Evolutionary conservation across 1,284 basidiomycete genomes (phyloP).

Genomic region (Trichosporon ovoides): DNA sequence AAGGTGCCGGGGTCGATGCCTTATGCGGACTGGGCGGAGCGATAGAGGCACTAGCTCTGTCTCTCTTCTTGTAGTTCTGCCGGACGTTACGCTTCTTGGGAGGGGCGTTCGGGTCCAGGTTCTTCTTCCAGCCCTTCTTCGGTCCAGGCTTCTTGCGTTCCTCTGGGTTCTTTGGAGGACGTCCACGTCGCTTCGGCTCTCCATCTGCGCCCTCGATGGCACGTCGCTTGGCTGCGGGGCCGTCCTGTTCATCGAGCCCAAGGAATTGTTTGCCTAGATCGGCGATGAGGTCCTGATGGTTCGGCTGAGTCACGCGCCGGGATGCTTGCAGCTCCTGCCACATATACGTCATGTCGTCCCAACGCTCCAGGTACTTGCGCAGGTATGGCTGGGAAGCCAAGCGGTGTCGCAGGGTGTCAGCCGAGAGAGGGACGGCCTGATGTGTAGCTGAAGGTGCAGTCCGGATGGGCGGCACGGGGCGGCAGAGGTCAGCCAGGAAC

Average conservation of each 20-base stretch:
- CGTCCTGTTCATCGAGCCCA: conserved; percentile 27
- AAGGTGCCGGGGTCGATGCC: not conserved
- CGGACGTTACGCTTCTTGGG: conserved; percentile 13
- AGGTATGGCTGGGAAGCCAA: conserved; percentile 29
- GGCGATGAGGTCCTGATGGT: conserved; percentile 31
- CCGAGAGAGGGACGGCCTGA: conserved; percentile 26
- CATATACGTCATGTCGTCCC: conserved; percentile 43
- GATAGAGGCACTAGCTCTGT: conserved; percentile 3
- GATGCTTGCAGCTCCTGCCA: conserved; percentile 27
- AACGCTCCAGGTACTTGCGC: conserved; percentile 40
- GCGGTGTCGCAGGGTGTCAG: conserved; percentile 35
- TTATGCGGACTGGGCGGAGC: conserved; percentile 17
- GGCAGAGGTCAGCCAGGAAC: conserved; percentile 41
- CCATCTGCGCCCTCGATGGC: conserved; percentile 5
- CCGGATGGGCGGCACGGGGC: conserved; percentile 33
- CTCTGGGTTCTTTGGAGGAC: conserved; percentile 21
- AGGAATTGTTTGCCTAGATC: conserved; percentile 36
- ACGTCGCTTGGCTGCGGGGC: conserved; percentile 12
- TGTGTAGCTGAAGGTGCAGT: conserved; percentile 15
- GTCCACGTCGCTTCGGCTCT: conserved; percentile 16
- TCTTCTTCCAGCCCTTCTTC: conserved; percentile 43
- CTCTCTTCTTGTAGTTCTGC: conserved; percentile 14
- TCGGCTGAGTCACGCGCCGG: conserved; percentile 26
- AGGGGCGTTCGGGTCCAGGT: conserved; percentile 18
- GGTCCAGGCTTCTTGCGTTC: conserved; percentile 41